Evolutionary conservation across 208 protist species (phyloP), one percentile per base, ranked within the genome.

Genomic region (Trypanosoma brucei): DNA sequence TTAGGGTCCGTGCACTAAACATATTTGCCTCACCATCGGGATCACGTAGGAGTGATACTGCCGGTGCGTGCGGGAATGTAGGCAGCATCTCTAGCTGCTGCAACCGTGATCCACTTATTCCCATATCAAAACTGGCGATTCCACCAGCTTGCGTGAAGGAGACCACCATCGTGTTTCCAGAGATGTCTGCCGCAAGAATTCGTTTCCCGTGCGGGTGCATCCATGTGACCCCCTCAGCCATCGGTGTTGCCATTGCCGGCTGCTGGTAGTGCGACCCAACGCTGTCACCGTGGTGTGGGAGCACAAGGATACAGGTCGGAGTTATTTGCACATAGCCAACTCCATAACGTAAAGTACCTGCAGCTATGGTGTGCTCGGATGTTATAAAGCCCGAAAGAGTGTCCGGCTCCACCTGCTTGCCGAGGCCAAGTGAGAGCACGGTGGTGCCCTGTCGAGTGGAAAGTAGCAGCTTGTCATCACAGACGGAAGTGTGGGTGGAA

Each of bases 281-380:
- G 48, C 51, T 36, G n/a, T 65, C 59, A 45, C 36, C 8, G 49
- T 45, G 50, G n/a, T 65, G 52, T 33, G 52, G 68, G 50, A 84
- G 53, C 1, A 93, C 60, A 34, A 84, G 58, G 22, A 93, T 81
- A 13, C 81, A 78, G 11, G 74, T 79, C 22, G 75, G 75, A 8
- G 83, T 90, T 3, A 94, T 72, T 62, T 94, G 88, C n/a, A 87
- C 75, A 59, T 89, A 92, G 0, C 88, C 88, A 7, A 68, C 62
- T 30, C 85, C 88, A 54, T 82, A 49, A 45, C 77, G 67, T 45
- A 94, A 70, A 31, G 88, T 87, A 44, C 73, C 74, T 22, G 85
- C 83, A 3, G 76, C 81, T 37, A 94, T 75, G 7, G 88, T 94
- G 34, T 79, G 75, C 73, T 90, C 84, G 8, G 68, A 62, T 3